Percentiles rank a stretch among this genome's conserved stretches.
phyloP scores from a whole-genome alignment of 2,329 filamentous ascomycete genomes.

The Colletotrichum lindemuthianum region DNA sequence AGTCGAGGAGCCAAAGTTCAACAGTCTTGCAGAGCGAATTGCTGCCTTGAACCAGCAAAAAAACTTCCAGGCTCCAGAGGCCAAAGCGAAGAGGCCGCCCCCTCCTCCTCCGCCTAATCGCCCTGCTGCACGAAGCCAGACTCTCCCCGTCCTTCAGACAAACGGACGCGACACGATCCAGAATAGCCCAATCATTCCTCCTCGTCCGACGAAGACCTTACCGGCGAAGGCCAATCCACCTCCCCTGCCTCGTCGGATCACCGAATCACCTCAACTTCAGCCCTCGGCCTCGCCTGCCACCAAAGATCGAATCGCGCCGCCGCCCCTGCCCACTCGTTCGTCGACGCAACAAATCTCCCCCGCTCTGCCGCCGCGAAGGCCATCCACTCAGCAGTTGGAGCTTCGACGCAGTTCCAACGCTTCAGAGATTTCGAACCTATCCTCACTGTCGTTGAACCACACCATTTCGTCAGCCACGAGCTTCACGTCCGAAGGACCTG shows the following conservation, averaged over 20 bases:
- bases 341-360: constrained; percentile 54
- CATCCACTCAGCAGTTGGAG: constrained; percentile 55
- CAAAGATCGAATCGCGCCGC: constrained; percentile 44
- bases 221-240: constrained; percentile 46
- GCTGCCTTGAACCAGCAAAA: constrained; percentile 71
- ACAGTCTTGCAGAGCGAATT: constrained; percentile 69
- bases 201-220: constrained; percentile 44
- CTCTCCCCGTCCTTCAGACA: constrained; percentile 47
- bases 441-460: constrained; percentile 60
- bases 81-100: constrained; percentile 50
- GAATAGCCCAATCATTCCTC: constrained; percentile 51
- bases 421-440: constrained; percentile 66
- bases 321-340: constrained; percentile 50
- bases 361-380: constrained; percentile 60
- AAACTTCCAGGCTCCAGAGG: constrained; percentile 59
- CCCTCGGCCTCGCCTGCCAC: constrained; percentile 40
- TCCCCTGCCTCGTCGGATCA: constrained; percentile 51
- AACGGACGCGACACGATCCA: constrained; percentile 35
- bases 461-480: constrained; percentile 60
- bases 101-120: constrained; percentile 58
- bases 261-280: constrained; percentile 38
- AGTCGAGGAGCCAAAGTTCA: constrained; percentile 70
- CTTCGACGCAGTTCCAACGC: constrained; percentile 65
- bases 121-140: constrained; percentile 50
- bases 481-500: constrained; percentile 53